Evolutionary conservation across 139 green algal genomes (phyloP).

Genomic region (Deuterostichococcus epilithicus): DNA sequence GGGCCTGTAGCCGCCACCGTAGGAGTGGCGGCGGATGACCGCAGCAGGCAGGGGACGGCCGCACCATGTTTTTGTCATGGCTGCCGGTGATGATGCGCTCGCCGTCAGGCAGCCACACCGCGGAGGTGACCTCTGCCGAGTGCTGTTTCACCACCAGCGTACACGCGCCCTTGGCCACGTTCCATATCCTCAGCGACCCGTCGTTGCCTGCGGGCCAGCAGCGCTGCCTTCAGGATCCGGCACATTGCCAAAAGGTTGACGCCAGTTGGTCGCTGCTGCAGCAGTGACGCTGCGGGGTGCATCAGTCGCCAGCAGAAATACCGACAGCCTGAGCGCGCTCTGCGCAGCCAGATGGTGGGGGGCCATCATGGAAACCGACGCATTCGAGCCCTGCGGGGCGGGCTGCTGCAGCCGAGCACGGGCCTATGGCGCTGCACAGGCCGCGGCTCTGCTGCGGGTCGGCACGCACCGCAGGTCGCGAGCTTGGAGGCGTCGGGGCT

Average conservation of each 20-base stretch:
- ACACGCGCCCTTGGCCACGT: not conserved
- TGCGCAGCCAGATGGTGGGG: no score
- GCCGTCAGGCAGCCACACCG: conserved; percentile 77
- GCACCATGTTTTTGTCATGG: conserved; percentile 52
- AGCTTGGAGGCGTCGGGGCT: conserved; percentile 45
- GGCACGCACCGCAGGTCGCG: conserved; percentile 19
- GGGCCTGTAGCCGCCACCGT: no score
- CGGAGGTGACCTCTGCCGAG: conserved; percentile 55
- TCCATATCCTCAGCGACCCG: conserved; percentile 24
- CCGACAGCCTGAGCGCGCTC: no score
- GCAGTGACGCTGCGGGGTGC: no score
- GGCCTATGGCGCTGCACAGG: no score
- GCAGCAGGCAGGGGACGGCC: not conserved
- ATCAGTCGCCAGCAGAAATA: no score
- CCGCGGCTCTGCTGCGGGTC: not conserved
- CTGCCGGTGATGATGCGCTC: conserved; percentile 64
- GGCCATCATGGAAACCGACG: no score
- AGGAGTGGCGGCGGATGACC: no score
- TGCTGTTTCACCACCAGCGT: conserved; percentile 33
- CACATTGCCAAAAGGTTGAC: not conserved
- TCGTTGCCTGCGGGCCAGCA: conserved; percentile 23
- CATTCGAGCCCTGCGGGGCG: no score
- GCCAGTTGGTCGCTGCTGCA: no score
- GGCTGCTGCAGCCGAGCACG: no score
- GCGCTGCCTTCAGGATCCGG: no score